Evolutionary conservation across 2,329 filamentous ascomycete genomes (phyloP).

Genomic region (Epichloe sp.): DNA sequence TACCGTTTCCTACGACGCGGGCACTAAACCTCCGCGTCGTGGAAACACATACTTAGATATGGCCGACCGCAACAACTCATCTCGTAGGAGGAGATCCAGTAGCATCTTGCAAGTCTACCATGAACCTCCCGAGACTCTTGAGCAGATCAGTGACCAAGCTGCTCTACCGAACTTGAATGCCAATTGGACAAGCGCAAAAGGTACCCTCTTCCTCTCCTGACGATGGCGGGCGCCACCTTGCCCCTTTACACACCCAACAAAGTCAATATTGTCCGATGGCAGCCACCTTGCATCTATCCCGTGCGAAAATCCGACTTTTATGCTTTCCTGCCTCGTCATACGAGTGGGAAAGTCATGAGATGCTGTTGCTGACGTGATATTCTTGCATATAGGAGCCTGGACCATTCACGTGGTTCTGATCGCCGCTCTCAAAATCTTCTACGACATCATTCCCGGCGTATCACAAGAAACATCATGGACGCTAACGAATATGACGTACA

Average conservation of each 20-base stretch:
- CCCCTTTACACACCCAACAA: background rate
- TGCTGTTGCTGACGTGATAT: background rate
- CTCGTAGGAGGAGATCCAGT: slow-evolving; percentile 85
- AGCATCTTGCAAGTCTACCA: slow-evolving; percentile 88
- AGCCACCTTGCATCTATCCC: background rate
- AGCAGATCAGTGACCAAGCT: slow-evolving; percentile 95
- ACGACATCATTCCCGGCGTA: slow-evolving; percentile 89
- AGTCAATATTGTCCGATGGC: background rate
- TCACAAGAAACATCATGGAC: slow-evolving; percentile 99
- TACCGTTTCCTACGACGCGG: slow-evolving; percentile 83
- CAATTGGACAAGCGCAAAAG: slow-evolving; percentile 98
- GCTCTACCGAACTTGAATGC: slow-evolving; percentile 91
- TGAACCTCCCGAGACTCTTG: slow-evolving; percentile 88
- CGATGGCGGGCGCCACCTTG: slow-evolving; percentile 1
- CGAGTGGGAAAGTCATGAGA: background rate
- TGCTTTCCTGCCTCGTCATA: background rate
- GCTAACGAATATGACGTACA: slow-evolving; percentile 96
- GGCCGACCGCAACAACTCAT: slow-evolving; percentile 49
- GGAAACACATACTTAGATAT: slow-evolving; percentile 46
- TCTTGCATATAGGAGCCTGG: slow-evolving; percentile 63
- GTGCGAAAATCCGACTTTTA: background rate
- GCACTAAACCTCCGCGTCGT: slow-evolving; percentile 54
- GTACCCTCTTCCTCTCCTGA: slow-evolving; percentile 36
- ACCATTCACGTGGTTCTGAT: slow-evolving; percentile 94
- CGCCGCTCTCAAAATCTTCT: slow-evolving; percentile 82